phyloP scores from a whole-genome alignment of 495 filamentous ascomycete species.

The Penicillium mononematosum region DNA sequence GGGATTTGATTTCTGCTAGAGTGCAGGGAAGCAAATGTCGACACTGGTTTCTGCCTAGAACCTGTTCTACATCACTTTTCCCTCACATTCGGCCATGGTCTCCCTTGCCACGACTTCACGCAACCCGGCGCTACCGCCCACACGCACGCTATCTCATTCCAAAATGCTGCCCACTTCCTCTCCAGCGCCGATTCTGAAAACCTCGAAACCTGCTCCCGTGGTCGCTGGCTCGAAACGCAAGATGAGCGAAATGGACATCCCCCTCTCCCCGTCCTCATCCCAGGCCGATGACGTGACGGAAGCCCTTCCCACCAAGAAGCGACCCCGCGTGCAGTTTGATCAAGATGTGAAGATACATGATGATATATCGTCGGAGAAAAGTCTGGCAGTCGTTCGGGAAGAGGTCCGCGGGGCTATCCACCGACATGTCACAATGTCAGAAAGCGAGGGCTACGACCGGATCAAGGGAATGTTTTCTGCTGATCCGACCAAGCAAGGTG shows the following conservation, averaged over 20 bases:
- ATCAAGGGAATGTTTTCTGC: constrained; percentile 67
- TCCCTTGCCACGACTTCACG: constrained; percentile 41
- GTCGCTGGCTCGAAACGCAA: constrained; percentile 38
- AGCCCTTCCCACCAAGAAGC: constrained; percentile 50
- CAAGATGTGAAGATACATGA: constrained; percentile 61
- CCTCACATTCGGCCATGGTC: constrained; percentile 38
- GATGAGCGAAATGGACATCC: constrained; percentile 42
- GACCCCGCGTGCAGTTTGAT: constrained; percentile 73
- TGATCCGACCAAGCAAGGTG: constrained; percentile 41
- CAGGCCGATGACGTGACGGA: constrained; percentile 40
- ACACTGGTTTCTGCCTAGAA: constrained; percentile 10
- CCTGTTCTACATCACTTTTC: constrained; percentile 1
- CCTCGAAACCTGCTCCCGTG: constrained; percentile 28
- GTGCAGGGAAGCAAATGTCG: constrained; percentile 27
- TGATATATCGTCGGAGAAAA: constrained; percentile 52
- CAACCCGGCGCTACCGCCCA: constrained; percentile 30
- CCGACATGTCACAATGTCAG: constrained; percentile 56
- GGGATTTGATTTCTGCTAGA: constrained; percentile 8
- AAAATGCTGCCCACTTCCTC: constrained; percentile 40
- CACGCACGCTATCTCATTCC: constrained; percentile 23
- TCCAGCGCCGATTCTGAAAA: constrained; percentile 46
- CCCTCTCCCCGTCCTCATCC: constrained; percentile 38
- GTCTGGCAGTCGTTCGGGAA: constrained; percentile 58
- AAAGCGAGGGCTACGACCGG: constrained; percentile 69
- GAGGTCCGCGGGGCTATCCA: constrained; percentile 75